These are phyloP conservation scores for Fusarium tricinctum DNA, from an alignment of 2,329 filamentous ascomycete species.

Conservation along the genomic window DNA sequence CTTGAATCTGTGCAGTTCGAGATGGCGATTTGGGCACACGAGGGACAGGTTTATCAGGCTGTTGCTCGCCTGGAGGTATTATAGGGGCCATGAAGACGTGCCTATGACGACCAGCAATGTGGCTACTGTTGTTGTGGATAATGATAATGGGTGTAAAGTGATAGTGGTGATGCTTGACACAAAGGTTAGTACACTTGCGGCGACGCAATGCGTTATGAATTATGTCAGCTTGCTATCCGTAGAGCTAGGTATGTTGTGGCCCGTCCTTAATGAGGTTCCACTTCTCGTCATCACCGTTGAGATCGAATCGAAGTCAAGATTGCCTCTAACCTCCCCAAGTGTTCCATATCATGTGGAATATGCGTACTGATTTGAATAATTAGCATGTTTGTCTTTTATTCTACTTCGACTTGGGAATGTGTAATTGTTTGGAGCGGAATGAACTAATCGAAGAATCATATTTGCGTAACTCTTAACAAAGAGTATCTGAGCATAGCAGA, in stretches of 20 bases:
- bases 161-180: slow-evolving; percentile 1
- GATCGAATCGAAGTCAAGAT: no score
- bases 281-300: slow-evolving; percentile 1
- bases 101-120: not conserved
- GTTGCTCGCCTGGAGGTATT: slow-evolving; percentile 16
- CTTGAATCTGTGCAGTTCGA: slow-evolving; percentile 63
- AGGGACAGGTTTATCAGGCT: slow-evolving; percentile 58
- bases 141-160: not conserved
- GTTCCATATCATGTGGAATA: not conserved
- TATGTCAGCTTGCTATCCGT: slow-evolving; percentile 18
- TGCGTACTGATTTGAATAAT: not conserved
- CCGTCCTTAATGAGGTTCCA: slow-evolving; percentile 8
- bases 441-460: not conserved
- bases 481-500: not conserved
- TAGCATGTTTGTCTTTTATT: not conserved
- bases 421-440: not conserved
- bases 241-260: not conserved
- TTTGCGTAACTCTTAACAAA: not conserved
- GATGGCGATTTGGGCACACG: slow-evolving; percentile 60
- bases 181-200: slow-evolving; percentile 1
- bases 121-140: not conserved
- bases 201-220: not conserved
- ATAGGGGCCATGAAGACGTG: slow-evolving; percentile 35
- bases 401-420: not conserved
- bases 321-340: no score